phyloP scores from a whole-genome alignment of 139 green algal genomes.

The Nannochloris sp. region DNA sequence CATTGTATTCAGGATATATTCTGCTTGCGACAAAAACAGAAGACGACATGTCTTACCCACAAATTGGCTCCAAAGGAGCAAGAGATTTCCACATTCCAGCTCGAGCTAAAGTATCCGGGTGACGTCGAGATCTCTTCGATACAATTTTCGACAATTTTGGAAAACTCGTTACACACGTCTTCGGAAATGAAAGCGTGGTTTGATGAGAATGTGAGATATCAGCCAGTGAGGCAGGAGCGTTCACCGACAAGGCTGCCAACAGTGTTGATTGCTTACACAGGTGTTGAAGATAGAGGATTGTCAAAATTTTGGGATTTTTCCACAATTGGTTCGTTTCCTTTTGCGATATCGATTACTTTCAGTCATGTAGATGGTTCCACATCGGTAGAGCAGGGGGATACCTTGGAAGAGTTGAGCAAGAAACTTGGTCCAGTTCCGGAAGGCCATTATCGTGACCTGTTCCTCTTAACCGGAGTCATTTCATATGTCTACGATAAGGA shows the following conservation, averaged over 20 bases:
- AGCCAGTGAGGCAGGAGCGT: constrained; percentile 52
- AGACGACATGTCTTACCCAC: constrained; percentile 31
- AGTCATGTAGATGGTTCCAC: neutral
- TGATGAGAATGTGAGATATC: constrained; percentile 59
- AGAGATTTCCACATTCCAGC: constrained; percentile 30
- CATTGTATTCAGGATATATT: constrained; percentile 25
- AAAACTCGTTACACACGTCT: constrained; percentile 34
- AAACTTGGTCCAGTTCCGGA: constrained; percentile 1
- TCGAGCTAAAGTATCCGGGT: constrained; percentile 61
- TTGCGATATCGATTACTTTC: constrained; percentile 19
- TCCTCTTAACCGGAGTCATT: constrained; percentile 67
- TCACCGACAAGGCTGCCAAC: constrained; percentile 43
- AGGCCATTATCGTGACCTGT: constrained; percentile 26
- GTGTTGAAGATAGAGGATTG: constrained; percentile 36
- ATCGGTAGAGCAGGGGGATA: constrained; percentile 18
- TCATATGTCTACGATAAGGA: constrained; percentile 52
- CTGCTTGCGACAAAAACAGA: constrained; percentile 33
- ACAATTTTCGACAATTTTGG: constrained; percentile 51
- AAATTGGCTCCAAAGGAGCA: constrained; percentile 15
- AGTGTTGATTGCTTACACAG: constrained; percentile 61
- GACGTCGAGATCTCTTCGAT: constrained; percentile 15
- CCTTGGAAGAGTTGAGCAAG: neutral
- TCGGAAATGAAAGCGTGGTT: constrained; percentile 74
- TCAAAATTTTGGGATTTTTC: constrained; percentile 41
- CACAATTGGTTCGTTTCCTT: neutral